Evolutionary conservation across 306 rosid genomes (phyloP), one percentile per base, ranked within the genome.

Genomic region (Senna siamea): DNA sequence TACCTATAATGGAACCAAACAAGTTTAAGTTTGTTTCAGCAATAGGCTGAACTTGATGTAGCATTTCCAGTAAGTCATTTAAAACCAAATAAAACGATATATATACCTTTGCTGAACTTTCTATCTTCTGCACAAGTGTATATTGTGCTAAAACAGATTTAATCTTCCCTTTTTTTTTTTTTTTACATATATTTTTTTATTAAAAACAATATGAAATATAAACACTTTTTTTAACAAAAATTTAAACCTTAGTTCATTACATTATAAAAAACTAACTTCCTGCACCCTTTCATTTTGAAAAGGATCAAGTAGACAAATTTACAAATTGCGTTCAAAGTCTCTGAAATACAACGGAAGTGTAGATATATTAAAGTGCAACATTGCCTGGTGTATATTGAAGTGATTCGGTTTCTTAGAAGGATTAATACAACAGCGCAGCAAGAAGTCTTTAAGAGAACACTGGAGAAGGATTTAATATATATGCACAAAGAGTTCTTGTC

Each of bases 401-500:
- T 44, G 11, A 22, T 53, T 9, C 43, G 18, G 64, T 44, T 54
- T 63, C 41, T 44, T 12, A 18, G 53, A 44, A 6, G 69, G 59
- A 37, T 26, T 50, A 28, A 28, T 23, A 22, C 15, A 73, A 15
- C 30, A 54, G 41, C 18, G 62, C 70, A 17, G 12, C 76, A 40
- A 62, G 47, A 37, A 17, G 19, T 1, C 15, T 10, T 0, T 43
- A 56, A 70, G 52, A 43, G 47, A 66, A 18, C 55, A 48, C 19
- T 17, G 73, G 43, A 64, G 41, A 77, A 66, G 68, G 58, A 67
- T 71, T 62, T 63, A 12, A 43, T 10, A 76, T 73, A 8, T 41
- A 79, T 73, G 46, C 69, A 82, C 68, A 30, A 56, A 35, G 34
- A 65, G 38, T 61, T 22, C 56, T 35, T 66, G 63, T 66, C 50